Evolutionary conservation across 1,284 basidiomycete species (phyloP).

Genomic region (Rhizopogon parksii): DNA sequence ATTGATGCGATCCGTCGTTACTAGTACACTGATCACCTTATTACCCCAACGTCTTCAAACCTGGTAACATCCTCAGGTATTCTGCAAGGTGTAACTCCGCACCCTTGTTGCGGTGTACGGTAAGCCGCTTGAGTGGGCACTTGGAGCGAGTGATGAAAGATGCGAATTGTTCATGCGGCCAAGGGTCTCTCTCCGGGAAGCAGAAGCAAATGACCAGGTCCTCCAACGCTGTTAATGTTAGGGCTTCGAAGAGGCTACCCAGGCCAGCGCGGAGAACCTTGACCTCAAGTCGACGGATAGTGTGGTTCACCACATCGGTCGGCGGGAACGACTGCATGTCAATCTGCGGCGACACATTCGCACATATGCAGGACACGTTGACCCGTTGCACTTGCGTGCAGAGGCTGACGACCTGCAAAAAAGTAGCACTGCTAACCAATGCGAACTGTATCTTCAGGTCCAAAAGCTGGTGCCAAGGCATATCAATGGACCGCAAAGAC

Average conservation of each 20-base stretch:
- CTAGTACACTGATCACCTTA: neutral
- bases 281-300: conserved; percentile 22
- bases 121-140: conserved; percentile 18
- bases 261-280: conserved; percentile 24
- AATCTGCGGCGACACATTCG: conserved; percentile 12
- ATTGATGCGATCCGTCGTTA: too few species aligned
- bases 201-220: conserved; percentile 29
- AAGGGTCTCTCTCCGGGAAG: conserved; percentile 19
- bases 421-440: conserved; percentile 18
- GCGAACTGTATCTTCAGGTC: conserved; percentile 27
- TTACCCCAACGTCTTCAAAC: conserved; percentile 8
- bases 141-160: conserved; percentile 20
- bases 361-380: conserved; percentile 20
- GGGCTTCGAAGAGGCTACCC: conserved; percentile 13
- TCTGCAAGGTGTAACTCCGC: conserved; percentile 18
- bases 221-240: conserved; percentile 24
- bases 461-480: conserved; percentile 21
- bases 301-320: conserved; percentile 16
- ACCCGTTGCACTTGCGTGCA: conserved; percentile 20
- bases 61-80: conserved; percentile 17
- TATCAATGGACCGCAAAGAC: conserved; percentile 17
- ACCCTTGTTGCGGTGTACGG: conserved; percentile 21
- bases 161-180: conserved; percentile 24
- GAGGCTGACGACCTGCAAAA: conserved; percentile 20
- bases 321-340: conserved; percentile 8